Base-by-base conservation (phyloP, 192 early-diverging fungal species). In the Obelidium mucronatum region DNA sequence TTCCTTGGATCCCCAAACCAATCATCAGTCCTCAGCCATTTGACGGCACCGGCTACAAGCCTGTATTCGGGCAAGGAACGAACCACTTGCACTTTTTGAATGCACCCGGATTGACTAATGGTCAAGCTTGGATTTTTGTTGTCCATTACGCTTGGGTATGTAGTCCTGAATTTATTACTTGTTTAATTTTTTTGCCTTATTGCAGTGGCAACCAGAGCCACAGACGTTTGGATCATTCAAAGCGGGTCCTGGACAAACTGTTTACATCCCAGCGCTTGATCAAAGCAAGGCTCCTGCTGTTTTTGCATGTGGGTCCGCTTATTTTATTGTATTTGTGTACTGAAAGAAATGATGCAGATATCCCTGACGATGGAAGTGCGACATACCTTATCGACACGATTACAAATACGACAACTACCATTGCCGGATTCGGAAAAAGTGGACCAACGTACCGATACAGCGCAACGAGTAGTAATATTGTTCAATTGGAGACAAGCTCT, bases 21-120 rank as follows among this genome's bases (percentile, higher is more conserved):
- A 37, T 31, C 15, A 35, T 33, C 30, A 72, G 8, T 58, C 22
- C 51, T 39, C 69, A 72, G 44, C 73, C 73, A n/a, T 74, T 74
- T 39, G 56, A 33, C 56, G 59, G 73, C 19, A 31, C 58, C 13
- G 37, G 35, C 8, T 74, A 74, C 48, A 74, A 3, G n/a, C 74
- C 74, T 40, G 74, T 67, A 11, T 26, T 76, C 19, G 76, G 76
- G 13, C 67, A 67, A 24, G 76, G 66, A 13, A 67, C 67, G 15
- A 77, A 77, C 58, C 76, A 77, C 44, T 48, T 77, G n/a, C 59
- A 77, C 40, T 77, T 54, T 42, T 59, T 70, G 37, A 70, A 77
- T 40, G 40, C 42, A 5, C 76, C 76, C 34, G 76, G 67, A 17
- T 54, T 66, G 56, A 24, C 13, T 8, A 67, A 19, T 1, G 65